Conservation (phyloP, 805 yeast genomes). For the Candida ulmi region DNA sequence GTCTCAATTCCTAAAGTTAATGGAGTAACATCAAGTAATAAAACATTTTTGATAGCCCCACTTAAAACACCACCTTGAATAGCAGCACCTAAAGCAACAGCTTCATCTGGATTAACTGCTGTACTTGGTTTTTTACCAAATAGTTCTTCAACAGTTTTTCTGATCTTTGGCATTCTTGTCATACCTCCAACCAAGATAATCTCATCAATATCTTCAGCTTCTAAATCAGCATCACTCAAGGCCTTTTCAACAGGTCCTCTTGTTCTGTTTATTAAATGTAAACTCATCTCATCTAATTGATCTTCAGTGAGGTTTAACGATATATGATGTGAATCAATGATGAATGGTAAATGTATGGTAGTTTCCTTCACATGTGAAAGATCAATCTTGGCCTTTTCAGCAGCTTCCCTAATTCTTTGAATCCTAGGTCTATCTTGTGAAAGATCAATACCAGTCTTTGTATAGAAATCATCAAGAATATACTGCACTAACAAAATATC, state of each 20-base stretch:
- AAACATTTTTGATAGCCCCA: constrained; percentile 76
- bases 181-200: constrained; percentile 81
- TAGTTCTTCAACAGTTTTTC: constrained; percentile 51
- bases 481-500: constrained; percentile 53
- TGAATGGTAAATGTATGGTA: constrained; percentile 64
- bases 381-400: constrained; percentile 73
- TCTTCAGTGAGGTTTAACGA: constrained; percentile 54
- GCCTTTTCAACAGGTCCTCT: constrained; percentile 72
- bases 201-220: constrained; percentile 63
- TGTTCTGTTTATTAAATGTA: constrained; percentile 61
- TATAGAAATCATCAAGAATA: constrained; percentile 48
- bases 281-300: constrained; percentile 61
- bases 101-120: constrained; percentile 84
- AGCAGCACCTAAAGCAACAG: constrained; percentile 89
- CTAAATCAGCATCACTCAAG: constrained; percentile 64
- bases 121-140: constrained; percentile 65
- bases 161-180: constrained; percentile 84
- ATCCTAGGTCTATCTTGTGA: constrained; percentile 49
- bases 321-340: constrained; percentile 57
- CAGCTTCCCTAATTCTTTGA: constrained; percentile 70
- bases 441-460: constrained; percentile 48
- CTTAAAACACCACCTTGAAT: constrained; percentile 84
- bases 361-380: constrained; percentile 60
- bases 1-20: constrained; percentile 80
- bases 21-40: constrained; percentile 78